A percentile compares a stretch with the other conserved stretches of the same genome.
Evolutionary conservation across 208 protist genomes (phyloP).

Genomic region (Phytomonas sp.): DNA sequence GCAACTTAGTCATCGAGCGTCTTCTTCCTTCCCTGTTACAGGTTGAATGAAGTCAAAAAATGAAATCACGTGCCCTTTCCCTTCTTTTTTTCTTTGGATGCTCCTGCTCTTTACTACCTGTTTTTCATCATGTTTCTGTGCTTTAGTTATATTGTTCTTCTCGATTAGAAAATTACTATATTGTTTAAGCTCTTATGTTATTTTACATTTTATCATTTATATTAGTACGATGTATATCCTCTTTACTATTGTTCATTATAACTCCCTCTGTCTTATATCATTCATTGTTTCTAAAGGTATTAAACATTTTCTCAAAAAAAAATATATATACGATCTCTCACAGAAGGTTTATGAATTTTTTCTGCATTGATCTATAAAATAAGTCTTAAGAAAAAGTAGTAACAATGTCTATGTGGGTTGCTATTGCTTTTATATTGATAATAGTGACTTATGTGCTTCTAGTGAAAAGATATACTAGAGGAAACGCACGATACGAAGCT

Average conservation of each 20-base stretch:
- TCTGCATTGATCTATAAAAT: background rate
- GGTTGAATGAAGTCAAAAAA: background rate
- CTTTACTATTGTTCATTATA: background rate
- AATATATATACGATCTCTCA: background rate
- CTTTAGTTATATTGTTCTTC: background rate
- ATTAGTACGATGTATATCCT: background rate
- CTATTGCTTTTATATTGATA: constrained; percentile 9
- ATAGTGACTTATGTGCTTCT: background rate
- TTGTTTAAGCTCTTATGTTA: background rate
- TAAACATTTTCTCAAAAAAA: background rate
- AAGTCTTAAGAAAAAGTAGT: background rate
- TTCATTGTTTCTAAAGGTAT: background rate
- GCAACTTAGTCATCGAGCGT: background rate
- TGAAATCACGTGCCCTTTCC: background rate
- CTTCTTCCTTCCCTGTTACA: background rate
- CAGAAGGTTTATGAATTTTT: background rate
- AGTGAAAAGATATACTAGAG: background rate
- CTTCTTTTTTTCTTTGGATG: background rate
- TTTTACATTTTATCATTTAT: background rate
- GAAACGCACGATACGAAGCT: background rate
- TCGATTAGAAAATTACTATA: background rate
- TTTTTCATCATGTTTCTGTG: background rate
- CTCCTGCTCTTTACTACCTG: background rate
- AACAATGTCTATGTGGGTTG: background rate
- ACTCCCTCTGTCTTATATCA: background rate